These are phyloP conservation scores for Cryphonectria carpinicola DNA, from an alignment of 2,329 filamentous ascomycete genomes.

Conservation along the genomic window DNA sequence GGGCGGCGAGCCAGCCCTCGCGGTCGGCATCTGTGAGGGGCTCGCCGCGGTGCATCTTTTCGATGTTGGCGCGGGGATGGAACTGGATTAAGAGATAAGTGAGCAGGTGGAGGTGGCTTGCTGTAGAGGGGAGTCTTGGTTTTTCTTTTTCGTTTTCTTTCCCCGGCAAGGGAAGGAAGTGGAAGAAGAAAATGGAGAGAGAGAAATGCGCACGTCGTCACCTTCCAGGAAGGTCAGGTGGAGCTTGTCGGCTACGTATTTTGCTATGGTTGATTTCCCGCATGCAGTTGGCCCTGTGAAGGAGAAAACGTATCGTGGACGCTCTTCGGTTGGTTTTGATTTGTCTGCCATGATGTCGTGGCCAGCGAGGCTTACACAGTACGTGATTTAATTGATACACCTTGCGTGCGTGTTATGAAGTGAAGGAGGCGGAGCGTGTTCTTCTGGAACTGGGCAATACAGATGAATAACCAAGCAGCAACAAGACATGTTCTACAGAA, in stretches of 20 bases:
- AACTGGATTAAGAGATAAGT: slow-evolving; percentile 44
- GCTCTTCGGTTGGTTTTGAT: slow-evolving; percentile 20
- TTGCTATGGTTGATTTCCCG: slow-evolving; percentile 64
- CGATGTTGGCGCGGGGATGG: slow-evolving; percentile 65
- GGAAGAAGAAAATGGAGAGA: not conserved
- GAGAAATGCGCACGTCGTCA: slow-evolving; percentile 56
- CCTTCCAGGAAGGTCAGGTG: slow-evolving; percentile 62
- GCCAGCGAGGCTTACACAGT: not conserved
- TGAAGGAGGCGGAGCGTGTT: not conserved
- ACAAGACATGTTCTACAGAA: not conserved
- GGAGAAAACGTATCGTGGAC: slow-evolving; percentile 53
- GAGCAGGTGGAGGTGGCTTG: not conserved
- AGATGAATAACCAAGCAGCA: not conserved
- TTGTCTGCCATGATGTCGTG: slow-evolving; percentile 14
- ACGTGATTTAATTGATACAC: not conserved
- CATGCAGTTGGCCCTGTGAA: slow-evolving; percentile 65
- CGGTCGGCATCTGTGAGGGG: slow-evolving; percentile 76
- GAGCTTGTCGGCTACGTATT: slow-evolving; percentile 53
- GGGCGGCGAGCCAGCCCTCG: slow-evolving; percentile 74
- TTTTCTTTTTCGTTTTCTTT: no score
- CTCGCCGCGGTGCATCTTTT: slow-evolving; percentile 72
- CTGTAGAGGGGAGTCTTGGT: no score
- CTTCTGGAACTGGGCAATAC: not conserved
- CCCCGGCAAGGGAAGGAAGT: no score
- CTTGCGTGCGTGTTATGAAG: not conserved